phyloP scores from a whole-genome alignment of 192 early-diverging fungal species.

The Pilobolus umbonatus region DNA sequence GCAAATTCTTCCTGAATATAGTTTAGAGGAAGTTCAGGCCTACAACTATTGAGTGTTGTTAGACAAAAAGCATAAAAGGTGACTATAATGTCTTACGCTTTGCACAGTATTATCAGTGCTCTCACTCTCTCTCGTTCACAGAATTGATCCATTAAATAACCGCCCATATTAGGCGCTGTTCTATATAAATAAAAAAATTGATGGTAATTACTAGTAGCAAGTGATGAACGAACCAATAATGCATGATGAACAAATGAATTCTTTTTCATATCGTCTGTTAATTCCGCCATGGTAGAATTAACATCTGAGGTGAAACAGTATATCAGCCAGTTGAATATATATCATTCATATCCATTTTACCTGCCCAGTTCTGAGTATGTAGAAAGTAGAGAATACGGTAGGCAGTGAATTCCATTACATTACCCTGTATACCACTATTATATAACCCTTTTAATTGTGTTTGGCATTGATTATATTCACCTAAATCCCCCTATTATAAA shows the following conservation, averaged over 20 bases:
- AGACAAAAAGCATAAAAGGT: not conserved
- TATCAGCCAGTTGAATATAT: not conserved
- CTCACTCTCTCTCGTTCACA: constrained; percentile 78
- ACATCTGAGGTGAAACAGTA: constrained; percentile 63
- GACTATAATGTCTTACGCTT: constrained; percentile 49
- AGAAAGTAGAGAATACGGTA: constrained; percentile 92
- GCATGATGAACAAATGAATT: constrained; percentile 73
- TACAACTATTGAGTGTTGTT: constrained; percentile 35
- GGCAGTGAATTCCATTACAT: constrained; percentile 85
- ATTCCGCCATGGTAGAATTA: constrained; percentile 64
- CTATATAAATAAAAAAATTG: constrained; percentile 77
- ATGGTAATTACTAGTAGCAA: constrained; percentile 84
- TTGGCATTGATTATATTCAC: constrained; percentile 98
- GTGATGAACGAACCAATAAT: constrained; percentile 72
- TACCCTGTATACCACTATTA: constrained; percentile 60
- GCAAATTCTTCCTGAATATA: constrained; percentile 66
- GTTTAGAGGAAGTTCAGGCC: constrained; percentile 52
- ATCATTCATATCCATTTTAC: constrained; percentile 32
- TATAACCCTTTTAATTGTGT: constrained; percentile 91
- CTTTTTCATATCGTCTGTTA: constrained; percentile 64
- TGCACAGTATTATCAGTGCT: constrained; percentile 70
- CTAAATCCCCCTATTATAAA: constrained; percentile 70
- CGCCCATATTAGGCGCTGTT: constrained; percentile 78
- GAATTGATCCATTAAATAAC: constrained; percentile 92
- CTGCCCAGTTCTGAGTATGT: constrained; percentile 80